Evolutionary conservation across 768 basidiomycete genomes (phyloP), one percentile per base, ranked within the genome.

Genomic region (Mrakia gelida): DNA sequence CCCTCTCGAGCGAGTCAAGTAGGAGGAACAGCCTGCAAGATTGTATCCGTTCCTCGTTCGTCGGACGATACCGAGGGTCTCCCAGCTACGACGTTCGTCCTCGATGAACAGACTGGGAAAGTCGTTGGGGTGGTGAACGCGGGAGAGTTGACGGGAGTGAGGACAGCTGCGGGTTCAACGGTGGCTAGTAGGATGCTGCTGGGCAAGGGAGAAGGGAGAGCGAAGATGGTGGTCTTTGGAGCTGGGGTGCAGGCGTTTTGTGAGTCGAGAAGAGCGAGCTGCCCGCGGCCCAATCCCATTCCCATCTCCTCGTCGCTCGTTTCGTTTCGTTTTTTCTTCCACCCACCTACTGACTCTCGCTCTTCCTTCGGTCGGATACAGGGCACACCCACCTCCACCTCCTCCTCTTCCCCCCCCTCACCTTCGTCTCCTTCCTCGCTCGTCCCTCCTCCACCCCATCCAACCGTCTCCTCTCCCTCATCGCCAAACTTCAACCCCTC

Each of bases 91-190:
- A 95, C 92, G 0, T 82, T 94, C 61, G 87, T 95, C 3, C 81
- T 96, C 15, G 90, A 95, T 81, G 91, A 93, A 80, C 81, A 79
- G 2, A 90, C 88, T 0, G 94, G 94, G 0, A 85, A 85, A 0
- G 87, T 90, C n/a, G 90, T 88, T 79, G 93, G 91, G 0, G 85
- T 95, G 49, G 84, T 96, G 28, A 95, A 95, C 72, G 92, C 92
- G 80, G 92, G 93, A 91, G 82, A 77, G 86, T 63, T 83, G 30
- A 83, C 83, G 1, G 83, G 82, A 0, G 63, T 83, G 7, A 63
- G 83, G 16, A 83, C 83, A 0, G 82, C 83, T 73, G 81, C 76
- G 32, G 81, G 71, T 0, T 18, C 30, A 18, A 32, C n/a, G 56
- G 80, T 77, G 0, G 71, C 34, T 16, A 79, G 68, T 45, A n/a